Base-by-base conservation (phyloP, 179 eudicot genomes). In the Beta lomatogona region DNA sequence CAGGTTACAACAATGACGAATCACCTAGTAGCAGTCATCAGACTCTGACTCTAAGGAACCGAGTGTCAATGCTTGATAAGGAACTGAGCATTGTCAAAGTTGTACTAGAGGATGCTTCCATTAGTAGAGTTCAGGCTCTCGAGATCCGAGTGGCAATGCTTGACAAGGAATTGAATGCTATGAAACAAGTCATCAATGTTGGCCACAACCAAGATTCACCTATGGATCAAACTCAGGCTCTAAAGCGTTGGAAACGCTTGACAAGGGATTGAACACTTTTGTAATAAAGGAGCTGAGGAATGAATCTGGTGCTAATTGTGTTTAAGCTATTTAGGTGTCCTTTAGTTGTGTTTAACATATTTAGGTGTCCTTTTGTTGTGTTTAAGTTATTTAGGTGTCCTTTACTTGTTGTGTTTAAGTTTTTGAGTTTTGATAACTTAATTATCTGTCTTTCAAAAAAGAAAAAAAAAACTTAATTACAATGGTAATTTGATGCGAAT, bases 121-220 rank as follows among this genome's bases (percentile, higher is more conserved):
- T 63, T 63, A 8, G 67, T 63, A 22, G 36, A 19, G 11, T 19
- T 63, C 14, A 19, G 36, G 67, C 41, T 63, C 67, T 63, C 11
- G 67, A 63, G 67, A 22, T 63, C 9, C 31, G 14, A 63, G 70
- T 65, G 70, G 70, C 70, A 65, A 28, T 65, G 70, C 70, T 65
- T 22, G 45, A 65, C 9, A 65, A 65, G 13, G 70, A 65, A 65
- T 65, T 65, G 36, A 65, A 65, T 12, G 4, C 70, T 21, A 6
- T 65, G 70, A 65, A 65, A 65, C 6, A 25, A 14, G n/a, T 59
- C 14, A 59, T 59, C 19, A 16, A 59, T 59, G 14, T 16, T 11
- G 63, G 63, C 16, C 63, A n/a, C 16, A 59, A 59, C 50, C 6
- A 59, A 16, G 63, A 16, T 1, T 59, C 63, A 59, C 15, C 63